Evolutionary conservation across 2,329 filamentous ascomycete species (phyloP).

Genomic region (Aspergillus felis): DNA sequence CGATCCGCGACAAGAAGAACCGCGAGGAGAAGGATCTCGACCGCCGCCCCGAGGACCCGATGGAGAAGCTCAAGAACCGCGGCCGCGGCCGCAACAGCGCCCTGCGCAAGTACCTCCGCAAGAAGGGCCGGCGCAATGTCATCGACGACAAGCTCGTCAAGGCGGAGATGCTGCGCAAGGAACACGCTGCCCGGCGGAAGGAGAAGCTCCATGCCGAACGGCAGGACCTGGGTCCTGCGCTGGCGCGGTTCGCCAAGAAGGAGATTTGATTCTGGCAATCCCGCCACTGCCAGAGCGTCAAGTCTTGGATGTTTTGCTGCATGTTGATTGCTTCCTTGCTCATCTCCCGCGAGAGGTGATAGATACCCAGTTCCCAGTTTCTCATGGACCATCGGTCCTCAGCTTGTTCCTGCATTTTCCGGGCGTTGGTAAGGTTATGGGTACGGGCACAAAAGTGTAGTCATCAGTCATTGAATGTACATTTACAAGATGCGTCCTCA

Average conservation of each 20-base stretch:
- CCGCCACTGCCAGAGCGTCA: background rate
- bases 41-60: constrained; percentile 56
- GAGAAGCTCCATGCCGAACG: constrained; percentile 63
- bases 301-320: constrained; percentile 1
- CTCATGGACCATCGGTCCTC: background rate
- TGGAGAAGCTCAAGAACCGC: constrained; percentile 65
- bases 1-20: constrained; percentile 72
- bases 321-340: constrained; percentile 6
- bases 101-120: constrained; percentile 80
- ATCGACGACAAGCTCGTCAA: constrained; percentile 92
- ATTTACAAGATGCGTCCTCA: background rate
- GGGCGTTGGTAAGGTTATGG: constrained; percentile 3
- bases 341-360: background rate
- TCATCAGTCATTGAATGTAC: constrained; percentile 1
- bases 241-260: constrained; percentile 79
- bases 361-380: constrained; percentile 15
- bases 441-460: background rate
- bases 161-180: constrained; percentile 75
- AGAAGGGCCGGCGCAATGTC: constrained; percentile 88
- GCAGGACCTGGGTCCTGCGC: constrained; percentile 76
- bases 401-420: constrained; percentile 2
- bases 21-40: constrained; percentile 77
- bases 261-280: constrained; percentile 24
- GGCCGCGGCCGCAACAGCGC: constrained; percentile 87
- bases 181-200: constrained; percentile 63